Conservation (phyloP, 306 rosid genomes). For the Vigna nakashimae region DNA sequence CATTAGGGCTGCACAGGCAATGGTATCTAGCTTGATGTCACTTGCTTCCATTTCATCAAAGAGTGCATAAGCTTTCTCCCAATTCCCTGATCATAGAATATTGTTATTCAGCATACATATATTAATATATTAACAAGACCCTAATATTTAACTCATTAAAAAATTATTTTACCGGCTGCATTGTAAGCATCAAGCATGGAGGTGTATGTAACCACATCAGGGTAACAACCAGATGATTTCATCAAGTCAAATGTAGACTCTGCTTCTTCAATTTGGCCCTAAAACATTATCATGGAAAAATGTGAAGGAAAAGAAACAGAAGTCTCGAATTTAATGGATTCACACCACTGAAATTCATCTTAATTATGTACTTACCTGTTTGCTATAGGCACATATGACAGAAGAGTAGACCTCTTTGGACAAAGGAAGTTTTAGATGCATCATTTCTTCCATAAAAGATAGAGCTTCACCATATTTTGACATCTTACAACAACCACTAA, state of each 20-base stretch:
- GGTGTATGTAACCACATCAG: conserved; percentile 84
- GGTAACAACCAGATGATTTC: conserved; percentile 69
- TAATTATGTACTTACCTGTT: conserved; percentile 64
- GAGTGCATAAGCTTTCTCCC: conserved; percentile 78
- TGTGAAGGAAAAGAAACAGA: conserved; percentile 30
- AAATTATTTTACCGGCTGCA: conserved; percentile 62
- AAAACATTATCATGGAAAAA: conserved; percentile 45
- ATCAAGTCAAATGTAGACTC: conserved; percentile 76
- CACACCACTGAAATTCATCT: conserved; percentile 31
- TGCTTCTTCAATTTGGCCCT: conserved; percentile 77
- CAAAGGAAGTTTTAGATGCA: conserved; percentile 66
- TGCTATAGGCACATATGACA: conserved; percentile 78
- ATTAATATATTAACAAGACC: conserved; percentile 13
- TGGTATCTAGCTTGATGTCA: conserved; percentile 68
- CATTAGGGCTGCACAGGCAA: conserved; percentile 88
- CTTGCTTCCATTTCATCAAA: conserved; percentile 80
- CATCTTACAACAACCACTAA: conserved; percentile 92
- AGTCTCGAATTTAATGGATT: conserved; percentile 31
- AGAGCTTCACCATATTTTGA: conserved; percentile 79
- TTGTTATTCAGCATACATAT: conserved; percentile 36
- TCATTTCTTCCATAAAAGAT: conserved; percentile 69
- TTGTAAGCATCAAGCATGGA: conserved; percentile 83
- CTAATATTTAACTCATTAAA: conserved; percentile 38
- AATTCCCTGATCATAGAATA: conserved; percentile 63
- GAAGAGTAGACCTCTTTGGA: conserved; percentile 86